Percentiles rank a stretch among this genome's conserved stretches.
Evolutionary conservation across 352 stramenopile genomes (phyloP).

Genomic region (Phytophthora fragariaefolia): DNA sequence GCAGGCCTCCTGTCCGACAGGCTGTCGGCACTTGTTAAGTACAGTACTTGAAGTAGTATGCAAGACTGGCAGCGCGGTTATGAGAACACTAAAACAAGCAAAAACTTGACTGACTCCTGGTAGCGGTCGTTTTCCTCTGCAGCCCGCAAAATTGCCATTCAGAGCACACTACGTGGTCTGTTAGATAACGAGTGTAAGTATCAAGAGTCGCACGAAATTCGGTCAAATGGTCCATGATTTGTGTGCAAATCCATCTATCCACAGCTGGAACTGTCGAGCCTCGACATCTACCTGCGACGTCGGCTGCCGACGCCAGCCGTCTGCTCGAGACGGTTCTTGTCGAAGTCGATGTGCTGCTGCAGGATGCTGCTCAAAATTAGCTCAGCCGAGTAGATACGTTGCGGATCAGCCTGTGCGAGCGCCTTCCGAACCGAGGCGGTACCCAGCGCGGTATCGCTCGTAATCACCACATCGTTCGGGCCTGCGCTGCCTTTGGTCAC

Average conservation of each 20-base stretch:
- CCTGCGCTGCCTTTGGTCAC: slow-evolving; percentile 36
- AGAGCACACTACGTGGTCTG: too few species aligned
- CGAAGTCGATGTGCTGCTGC: slow-evolving; percentile 52
- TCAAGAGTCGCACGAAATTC: too few species aligned
- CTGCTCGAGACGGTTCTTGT: slow-evolving; percentile 41
- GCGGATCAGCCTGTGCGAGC: slow-evolving; percentile 33
- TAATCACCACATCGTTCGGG: slow-evolving; percentile 49
- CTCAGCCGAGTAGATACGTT: slow-evolving; percentile 50
- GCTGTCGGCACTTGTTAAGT: too few species aligned
- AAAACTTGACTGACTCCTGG: neutral
- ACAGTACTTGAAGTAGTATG: too few species aligned
- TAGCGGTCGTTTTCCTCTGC: neutral
- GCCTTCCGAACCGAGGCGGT: slow-evolving; percentile 46
- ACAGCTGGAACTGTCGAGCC: neutral
- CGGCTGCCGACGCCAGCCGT: slow-evolving; percentile 12
- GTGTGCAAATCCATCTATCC: too few species aligned
- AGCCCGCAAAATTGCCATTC: neutral
- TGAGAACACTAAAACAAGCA: neutral
- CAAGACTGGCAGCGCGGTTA: neutral
- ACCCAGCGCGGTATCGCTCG: slow-evolving; percentile 42
- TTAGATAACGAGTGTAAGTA: too few species aligned
- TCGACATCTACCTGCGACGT: slow-evolving; percentile 29
- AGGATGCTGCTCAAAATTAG: slow-evolving; percentile 60
- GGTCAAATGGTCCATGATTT: too few species aligned
- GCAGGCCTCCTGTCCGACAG: too few species aligned